Evolutionary conservation across 768 basidiomycete genomes (phyloP).

Genomic region (Agaricus blazei): DNA sequence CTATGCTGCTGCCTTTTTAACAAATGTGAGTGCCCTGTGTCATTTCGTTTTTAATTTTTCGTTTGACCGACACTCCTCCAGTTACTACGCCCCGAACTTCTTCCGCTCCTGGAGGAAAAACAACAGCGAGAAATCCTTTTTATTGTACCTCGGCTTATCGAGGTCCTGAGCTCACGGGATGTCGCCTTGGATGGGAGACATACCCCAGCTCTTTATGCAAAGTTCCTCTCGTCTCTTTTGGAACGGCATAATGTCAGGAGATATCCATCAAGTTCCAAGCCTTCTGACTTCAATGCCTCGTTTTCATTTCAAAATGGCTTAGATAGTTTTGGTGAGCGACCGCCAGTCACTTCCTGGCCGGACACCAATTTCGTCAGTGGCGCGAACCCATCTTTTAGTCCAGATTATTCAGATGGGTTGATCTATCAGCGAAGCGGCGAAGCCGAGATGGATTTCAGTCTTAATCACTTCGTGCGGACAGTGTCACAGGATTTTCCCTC

Average conservation of each 20-base stretch:
- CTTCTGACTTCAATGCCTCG: background rate
- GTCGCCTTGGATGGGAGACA: slow-evolving; percentile 53
- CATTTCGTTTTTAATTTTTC: background rate
- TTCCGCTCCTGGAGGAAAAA: slow-evolving; percentile 33
- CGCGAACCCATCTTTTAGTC: background rate
- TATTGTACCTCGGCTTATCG: slow-evolving; percentile 38
- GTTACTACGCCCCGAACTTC: slow-evolving; percentile 48
- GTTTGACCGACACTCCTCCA: slow-evolving; percentile 15
- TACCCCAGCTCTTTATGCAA: slow-evolving; percentile 52
- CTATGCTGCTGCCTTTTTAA: slow-evolving; percentile 56
- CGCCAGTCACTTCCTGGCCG: slow-evolving; percentile 37
- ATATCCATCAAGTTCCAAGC: background rate
- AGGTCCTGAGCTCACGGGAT: slow-evolving; percentile 39
- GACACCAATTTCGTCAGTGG: slow-evolving; percentile 24
- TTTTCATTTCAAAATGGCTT: background rate
- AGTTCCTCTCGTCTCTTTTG: slow-evolving; percentile 48
- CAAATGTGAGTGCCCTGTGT: slow-evolving; percentile 39
- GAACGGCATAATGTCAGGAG: slow-evolving; percentile 10
- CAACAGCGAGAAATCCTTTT: slow-evolving; percentile 36
- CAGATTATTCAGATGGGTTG: slow-evolving; percentile 13
- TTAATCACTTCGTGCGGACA: slow-evolving; percentile 38
- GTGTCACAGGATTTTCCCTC: slow-evolving; percentile 22
- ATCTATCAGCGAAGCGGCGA: slow-evolving; percentile 19
- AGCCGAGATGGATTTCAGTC: slow-evolving; percentile 43
- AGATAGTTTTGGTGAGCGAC: slow-evolving; percentile 22